Evolutionary conservation across 352 stramenopile species (phyloP).

Genomic region (Pythium dissimile): DNA sequence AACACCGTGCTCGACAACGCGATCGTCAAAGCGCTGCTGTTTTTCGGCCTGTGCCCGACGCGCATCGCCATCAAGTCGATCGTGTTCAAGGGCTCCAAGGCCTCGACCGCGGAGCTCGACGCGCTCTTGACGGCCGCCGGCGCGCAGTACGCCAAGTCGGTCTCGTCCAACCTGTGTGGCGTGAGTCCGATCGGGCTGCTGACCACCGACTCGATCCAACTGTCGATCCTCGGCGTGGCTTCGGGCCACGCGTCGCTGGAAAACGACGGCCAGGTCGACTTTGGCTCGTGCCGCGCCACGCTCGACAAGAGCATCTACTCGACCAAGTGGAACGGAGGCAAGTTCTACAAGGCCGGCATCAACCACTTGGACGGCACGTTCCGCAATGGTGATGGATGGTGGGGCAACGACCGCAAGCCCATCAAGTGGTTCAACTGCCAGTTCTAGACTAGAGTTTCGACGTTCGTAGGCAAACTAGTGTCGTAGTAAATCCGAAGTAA

Average conservation of each 20-base stretch:
- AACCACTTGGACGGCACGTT: constrained; percentile 30
- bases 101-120: background rate
- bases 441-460: constrained; percentile 15
- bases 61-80: background rate
- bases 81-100: background rate
- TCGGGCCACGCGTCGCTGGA: constrained; percentile 2
- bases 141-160: background rate
- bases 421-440: constrained; percentile 36
- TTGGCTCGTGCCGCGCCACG: constrained; percentile 16
- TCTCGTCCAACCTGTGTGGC: constrained; percentile 22
- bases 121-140: constrained; percentile 12
- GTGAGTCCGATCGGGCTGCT: constrained; percentile 17
- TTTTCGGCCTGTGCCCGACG: constrained; percentile 1
- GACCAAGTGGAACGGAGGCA: constrained; percentile 4
- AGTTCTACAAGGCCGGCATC: constrained; percentile 28
- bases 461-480: too few relatives aligned
- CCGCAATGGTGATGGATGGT: constrained; percentile 23
- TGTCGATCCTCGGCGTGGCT: background rate
- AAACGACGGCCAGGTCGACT: constrained; percentile 31
- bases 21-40: background rate
- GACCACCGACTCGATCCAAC: background rate
- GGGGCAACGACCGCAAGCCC: constrained; percentile 28
- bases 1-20: background rate
- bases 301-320: constrained; percentile 12
- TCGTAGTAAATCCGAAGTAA: too few relatives aligned